Evolutionary conservation across 768 basidiomycete species (phyloP).

Genomic region (Pholiota conissans): DNA sequence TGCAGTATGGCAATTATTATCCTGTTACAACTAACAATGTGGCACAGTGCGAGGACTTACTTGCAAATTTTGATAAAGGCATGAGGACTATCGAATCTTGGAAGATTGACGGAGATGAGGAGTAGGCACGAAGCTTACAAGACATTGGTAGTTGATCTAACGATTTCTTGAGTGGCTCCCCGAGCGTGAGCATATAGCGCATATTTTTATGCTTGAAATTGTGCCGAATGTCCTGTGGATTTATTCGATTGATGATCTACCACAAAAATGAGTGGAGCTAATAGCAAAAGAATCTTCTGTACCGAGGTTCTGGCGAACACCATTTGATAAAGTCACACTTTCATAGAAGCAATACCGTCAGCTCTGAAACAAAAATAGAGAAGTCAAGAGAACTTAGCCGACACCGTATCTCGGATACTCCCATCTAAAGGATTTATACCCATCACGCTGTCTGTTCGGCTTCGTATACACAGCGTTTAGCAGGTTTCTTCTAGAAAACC

Average conservation of each 20-base stretch:
- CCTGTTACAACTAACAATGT: neutral
- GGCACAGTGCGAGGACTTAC: conserved; percentile 24
- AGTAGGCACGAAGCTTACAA: conserved; percentile 13
- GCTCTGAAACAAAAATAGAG: neutral
- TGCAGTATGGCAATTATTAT: neutral
- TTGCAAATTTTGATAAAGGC: conserved; percentile 38
- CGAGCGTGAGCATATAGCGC: conserved; percentile 15
- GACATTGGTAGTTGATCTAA: conserved; percentile 6
- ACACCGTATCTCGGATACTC: neutral
- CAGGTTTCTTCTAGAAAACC: neutral
- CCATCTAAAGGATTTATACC: neutral
- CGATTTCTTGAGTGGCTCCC: conserved; percentile 13
- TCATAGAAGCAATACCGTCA: neutral
- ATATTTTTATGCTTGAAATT: conserved; percentile 12
- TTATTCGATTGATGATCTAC: conserved; percentile 9
- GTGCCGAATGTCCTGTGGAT: neutral
- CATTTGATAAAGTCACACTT: neutral
- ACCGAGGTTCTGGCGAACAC: conserved; percentile 2
- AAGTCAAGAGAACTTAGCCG: neutral
- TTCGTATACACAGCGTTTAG: conserved; percentile 1
- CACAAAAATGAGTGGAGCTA: neutral
- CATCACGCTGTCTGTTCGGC: neutral
- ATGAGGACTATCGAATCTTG: conserved; percentile 31
- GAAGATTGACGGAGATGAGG: conserved; percentile 13
- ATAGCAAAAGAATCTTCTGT: neutral